Conservation (phyloP, 2,329 filamentous ascomycete species). For the Tolypocladium amazonense region DNA sequence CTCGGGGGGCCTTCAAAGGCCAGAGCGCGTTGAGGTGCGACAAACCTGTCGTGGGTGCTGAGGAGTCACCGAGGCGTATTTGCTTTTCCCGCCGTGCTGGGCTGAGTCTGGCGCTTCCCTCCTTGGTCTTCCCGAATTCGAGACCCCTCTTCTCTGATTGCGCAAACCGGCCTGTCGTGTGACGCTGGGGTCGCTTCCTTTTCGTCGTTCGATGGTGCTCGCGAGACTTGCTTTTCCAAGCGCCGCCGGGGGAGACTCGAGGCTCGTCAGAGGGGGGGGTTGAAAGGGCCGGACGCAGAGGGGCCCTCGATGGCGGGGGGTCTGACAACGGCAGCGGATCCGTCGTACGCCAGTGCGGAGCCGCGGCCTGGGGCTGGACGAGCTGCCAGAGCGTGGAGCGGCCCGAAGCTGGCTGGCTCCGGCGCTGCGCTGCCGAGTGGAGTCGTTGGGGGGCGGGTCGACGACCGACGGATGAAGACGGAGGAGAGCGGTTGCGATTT, state of each 20-base stretch:
- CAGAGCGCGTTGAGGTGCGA: background rate
- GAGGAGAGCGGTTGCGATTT: too few species aligned
- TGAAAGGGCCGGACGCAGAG: background rate
- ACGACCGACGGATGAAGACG: too few species aligned
- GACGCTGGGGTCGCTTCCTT: background rate
- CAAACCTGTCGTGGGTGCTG: background rate
- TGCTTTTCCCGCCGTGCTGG: background rate
- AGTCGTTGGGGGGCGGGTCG: background rate
- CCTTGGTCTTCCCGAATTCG: background rate
- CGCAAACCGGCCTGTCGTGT: background rate
- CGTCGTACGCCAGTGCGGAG: background rate
- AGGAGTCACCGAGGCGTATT: background rate
- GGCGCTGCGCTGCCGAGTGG: background rate
- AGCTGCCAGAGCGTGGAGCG: background rate
- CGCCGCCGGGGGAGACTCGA: background rate
- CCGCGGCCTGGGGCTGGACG: background rate
- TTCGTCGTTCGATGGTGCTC: background rate
- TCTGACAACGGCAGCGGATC: background rate
- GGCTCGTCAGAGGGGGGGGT: background rate
- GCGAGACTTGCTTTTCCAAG: background rate
- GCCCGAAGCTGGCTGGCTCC: background rate
- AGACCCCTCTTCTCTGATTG: background rate
- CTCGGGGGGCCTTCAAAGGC: background rate
- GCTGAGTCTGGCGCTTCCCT: background rate
- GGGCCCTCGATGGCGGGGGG: background rate